Evolutionary conservation across 768 basidiomycete species (phyloP).

Genomic region (Leccinum longicurvipes): DNA sequence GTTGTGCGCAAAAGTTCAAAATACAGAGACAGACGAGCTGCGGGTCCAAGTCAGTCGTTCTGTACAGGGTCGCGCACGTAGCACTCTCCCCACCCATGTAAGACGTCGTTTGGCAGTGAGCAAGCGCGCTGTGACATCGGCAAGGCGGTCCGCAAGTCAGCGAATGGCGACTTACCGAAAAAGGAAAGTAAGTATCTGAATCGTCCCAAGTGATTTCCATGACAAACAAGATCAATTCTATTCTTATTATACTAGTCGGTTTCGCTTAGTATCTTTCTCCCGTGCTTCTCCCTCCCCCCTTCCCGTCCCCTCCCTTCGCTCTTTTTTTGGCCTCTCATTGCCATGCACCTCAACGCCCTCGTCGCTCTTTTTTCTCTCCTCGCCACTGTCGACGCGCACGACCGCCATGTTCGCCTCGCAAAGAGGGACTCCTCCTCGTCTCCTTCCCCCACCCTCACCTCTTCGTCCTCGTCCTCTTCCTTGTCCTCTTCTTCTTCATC

Average conservation of each 20-base stretch:
- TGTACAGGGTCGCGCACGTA: no score
- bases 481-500: not conserved
- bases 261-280: not conserved
- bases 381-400: conserved; percentile 36
- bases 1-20: not conserved
- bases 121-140: no score
- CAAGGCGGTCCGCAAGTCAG: not conserved
- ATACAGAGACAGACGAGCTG: not conserved
- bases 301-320: not conserved
- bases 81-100: no score
- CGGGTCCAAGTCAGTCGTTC: not conserved
- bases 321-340: not conserved
- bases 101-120: no score
- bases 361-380: conserved; percentile 45
- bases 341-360: conserved; percentile 46
- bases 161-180: not conserved
- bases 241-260: no score
- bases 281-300: not conserved
- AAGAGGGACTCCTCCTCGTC: conserved; percentile 29
- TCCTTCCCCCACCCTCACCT: not conserved
- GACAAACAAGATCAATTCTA: not conserved
- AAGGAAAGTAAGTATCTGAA: not conserved
- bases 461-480: not conserved
- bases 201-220: not conserved
- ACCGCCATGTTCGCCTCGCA: conserved; percentile 36